Evolutionary conservation across 2,329 filamentous ascomycete species (phyloP).

Genomic region (Microdochium nivale): DNA sequence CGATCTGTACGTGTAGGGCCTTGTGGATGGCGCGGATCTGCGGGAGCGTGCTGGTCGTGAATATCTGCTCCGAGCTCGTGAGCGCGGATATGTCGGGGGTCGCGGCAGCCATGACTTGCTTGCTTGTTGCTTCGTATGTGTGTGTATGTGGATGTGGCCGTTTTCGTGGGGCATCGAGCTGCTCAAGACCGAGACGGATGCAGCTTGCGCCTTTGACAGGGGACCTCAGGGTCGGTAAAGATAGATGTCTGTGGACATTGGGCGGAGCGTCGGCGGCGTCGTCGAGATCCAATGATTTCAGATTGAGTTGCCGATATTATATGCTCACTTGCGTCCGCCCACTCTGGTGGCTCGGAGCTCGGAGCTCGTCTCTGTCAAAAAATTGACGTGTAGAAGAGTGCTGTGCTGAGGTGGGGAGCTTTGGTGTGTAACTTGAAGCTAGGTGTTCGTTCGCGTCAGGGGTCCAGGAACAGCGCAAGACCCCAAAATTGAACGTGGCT

Average conservation of each 20-base stretch:
- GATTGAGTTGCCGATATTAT: too few relatives aligned
- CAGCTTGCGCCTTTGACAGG: too few relatives aligned
- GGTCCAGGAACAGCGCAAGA: not conserved
- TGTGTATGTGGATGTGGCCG: not conserved
- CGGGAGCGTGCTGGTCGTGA: conserved; percentile 48
- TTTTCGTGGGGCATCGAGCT: too few relatives aligned
- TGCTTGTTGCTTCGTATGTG: not conserved
- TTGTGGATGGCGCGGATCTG: conserved; percentile 57
- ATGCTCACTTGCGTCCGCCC: not conserved
- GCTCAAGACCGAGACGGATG: too few relatives aligned
- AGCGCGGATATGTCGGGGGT: conserved; percentile 37
- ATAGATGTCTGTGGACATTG: too few relatives aligned
- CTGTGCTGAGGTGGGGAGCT: not conserved
- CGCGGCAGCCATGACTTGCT: conserved; percentile 9
- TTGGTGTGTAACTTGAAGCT: not conserved
- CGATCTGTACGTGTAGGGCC: conserved; percentile 47
- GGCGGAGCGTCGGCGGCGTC: too few relatives aligned
- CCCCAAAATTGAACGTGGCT: not conserved
- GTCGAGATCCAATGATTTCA: too few relatives aligned
- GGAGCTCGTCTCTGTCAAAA: not conserved
- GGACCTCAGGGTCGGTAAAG: too few relatives aligned
- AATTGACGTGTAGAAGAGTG: not conserved
- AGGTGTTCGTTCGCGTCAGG: not conserved
- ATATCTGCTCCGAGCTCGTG: conserved; percentile 44
- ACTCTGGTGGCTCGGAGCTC: not conserved